Evolutionary conservation across 768 basidiomycete genomes (phyloP), one percentile per base, ranked within the genome.

Genomic region (Steccherinum ochraceum): DNA sequence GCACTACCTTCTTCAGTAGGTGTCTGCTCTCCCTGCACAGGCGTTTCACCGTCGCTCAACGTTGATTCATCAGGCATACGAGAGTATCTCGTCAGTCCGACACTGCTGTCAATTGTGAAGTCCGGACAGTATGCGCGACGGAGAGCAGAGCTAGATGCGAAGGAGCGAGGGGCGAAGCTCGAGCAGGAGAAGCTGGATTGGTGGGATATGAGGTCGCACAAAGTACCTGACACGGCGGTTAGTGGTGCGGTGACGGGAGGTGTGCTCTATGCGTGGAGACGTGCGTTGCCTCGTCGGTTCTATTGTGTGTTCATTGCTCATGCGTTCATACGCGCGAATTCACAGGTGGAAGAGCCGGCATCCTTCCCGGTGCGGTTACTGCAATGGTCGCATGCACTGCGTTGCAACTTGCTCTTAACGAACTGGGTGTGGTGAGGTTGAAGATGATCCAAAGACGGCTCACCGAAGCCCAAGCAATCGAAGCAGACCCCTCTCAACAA

Each of bases 1-100:
- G 86, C 4, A 73, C 80, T 7, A 77, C 82, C 0, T 93, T 93
- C 69, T 93, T 93, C 66, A 76, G 92, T 92, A 52, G 49, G 84
- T 70, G 24, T 45, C 21, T 3, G 26, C 41, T 19, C 35, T 1
- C n/a, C 51, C 24, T 40, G 5, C 24, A 43, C 18, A 35, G 24
- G 18, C 46, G 40, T 35, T 46, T 5, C 25, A 30, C 7, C 11
- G 40, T 40, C 19, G 16, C 41, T 50, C 13, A 20, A 49, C 23
- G 56, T 46, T 47, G 44, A 16, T 43, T 47, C 18, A 12, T 13
- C 55, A 93, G 92, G 80, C 52, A 63, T 86, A 48, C 79, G 89
- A 53, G 92, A 93, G 73, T 89, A 82, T 61, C 60, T 79, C n/a
- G 68, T 91, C 46, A 78, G 79, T 42, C 92, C 92, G 0, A 51